phyloP scores from a whole-genome alignment of 371 early-diverging fungal species.

The Mortierella sp. region DNA sequence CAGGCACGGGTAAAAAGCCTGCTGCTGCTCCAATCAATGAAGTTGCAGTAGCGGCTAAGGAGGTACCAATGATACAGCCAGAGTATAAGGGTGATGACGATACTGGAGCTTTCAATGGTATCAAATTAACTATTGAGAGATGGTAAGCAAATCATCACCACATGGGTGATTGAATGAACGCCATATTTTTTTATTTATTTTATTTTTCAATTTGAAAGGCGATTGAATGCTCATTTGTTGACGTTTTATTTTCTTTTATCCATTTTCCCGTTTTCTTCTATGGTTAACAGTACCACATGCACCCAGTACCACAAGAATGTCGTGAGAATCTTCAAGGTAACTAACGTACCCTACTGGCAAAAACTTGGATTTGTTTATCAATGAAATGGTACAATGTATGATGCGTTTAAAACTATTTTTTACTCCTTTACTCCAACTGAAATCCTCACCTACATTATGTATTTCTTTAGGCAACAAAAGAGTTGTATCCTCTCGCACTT shows the following conservation, averaged over 20 bases:
- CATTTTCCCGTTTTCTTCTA: neutral
- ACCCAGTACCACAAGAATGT: conserved; percentile 43
- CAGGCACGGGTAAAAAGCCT: conserved; percentile 35
- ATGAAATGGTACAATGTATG: neutral
- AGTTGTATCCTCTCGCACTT: conserved; percentile 29
- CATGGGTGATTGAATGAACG: too few relatives aligned
- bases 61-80: neutral
- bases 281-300: conserved; percentile 31
- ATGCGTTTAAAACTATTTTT: neutral
- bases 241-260: neutral
- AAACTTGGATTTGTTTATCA: too few relatives aligned
- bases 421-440: neutral
- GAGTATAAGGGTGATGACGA: conserved; percentile 10
- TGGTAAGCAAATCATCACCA: conserved; percentile 29
- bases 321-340: conserved; percentile 34
- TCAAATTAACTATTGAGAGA: conserved; percentile 48
- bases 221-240: conserved; percentile 2
- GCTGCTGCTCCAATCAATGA: neutral
- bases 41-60: neutral
- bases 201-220: neutral
- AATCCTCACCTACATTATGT: neutral
- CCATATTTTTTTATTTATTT: neutral
- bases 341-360: neutral
- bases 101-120: conserved; percentile 4
- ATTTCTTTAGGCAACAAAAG: conserved; percentile 18